phyloP scores from a whole-genome alignment of 179 eudicot genomes.

The Spinacia oleracea region DNA sequence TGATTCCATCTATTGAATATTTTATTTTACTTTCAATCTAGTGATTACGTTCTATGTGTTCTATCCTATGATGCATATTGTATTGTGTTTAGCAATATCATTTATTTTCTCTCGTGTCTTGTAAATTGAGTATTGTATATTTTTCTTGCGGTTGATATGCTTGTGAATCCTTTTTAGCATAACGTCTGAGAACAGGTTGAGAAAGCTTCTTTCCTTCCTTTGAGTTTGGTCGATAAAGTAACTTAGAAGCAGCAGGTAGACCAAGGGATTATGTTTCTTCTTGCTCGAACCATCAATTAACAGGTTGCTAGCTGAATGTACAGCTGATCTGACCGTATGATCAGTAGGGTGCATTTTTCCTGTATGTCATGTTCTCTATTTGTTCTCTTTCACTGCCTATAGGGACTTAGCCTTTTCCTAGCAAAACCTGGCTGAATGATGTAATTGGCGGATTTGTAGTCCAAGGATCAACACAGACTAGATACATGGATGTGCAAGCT shows the following conservation, averaged over 20 bases:
- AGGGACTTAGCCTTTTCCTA: constrained; percentile 43
- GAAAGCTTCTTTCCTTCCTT: constrained; percentile 3
- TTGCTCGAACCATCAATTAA: not conserved
- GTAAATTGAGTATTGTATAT: too few relatives aligned
- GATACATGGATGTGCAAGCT: constrained; percentile 54
- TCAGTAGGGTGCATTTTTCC: not conserved
- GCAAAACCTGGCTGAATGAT: constrained; percentile 74
- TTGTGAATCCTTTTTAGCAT: too few relatives aligned
- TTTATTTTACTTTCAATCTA: too few relatives aligned
- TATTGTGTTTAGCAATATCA: too few relatives aligned
- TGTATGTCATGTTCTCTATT: not conserved
- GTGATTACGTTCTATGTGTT: too few relatives aligned
- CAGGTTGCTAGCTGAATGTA: not conserved
- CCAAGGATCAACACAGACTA: constrained; percentile 63
- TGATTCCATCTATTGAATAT: too few relatives aligned
- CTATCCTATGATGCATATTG: too few relatives aligned
- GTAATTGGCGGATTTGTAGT: constrained; percentile 39
- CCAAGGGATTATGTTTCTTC: not conserved
- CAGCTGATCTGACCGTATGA: not conserved
- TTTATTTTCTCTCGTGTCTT: too few relatives aligned
- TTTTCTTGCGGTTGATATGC: too few relatives aligned
- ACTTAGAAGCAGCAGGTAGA: not conserved
- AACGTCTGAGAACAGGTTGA: too few relatives aligned
- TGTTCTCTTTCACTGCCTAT: constrained; percentile 13
- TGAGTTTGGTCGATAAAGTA: not conserved